Percentiles rank a stretch among this genome's conserved stretches.
These are phyloP conservation scores for Blastobotrys mokoenaii DNA, from an alignment of 805 yeast genomes.

Conservation along the genomic window DNA sequence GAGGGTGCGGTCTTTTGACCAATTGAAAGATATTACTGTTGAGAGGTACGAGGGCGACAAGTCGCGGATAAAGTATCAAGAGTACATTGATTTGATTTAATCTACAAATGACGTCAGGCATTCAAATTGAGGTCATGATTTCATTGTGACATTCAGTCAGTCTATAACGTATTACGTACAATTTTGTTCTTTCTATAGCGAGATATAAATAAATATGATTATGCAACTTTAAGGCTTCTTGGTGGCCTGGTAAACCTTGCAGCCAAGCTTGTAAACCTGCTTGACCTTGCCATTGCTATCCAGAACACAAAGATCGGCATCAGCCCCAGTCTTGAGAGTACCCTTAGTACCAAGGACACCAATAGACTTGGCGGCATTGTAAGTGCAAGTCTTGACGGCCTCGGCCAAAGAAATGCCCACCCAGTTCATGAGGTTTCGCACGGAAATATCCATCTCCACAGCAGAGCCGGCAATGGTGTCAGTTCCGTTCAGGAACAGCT, in stretches of 20 bases:
- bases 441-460: constrained; percentile 43
- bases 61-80: constrained; percentile 33
- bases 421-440: constrained; percentile 45
- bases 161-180: not conserved
- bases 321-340: constrained; percentile 42
- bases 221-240: constrained; percentile 1
- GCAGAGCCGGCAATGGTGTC: constrained; percentile 56
- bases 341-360: constrained; percentile 40
- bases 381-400: constrained; percentile 50
- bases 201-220: constrained; percentile 1
- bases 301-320: constrained; percentile 47
- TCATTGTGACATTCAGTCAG: not conserved
- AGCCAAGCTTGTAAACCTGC: constrained; percentile 45
- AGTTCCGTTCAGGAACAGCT: constrained; percentile 43
- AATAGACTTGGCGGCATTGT: constrained; percentile 44
- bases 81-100: constrained; percentile 26
- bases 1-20: not conserved
- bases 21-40: constrained; percentile 33
- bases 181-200: constrained; percentile 1
- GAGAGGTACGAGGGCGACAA: constrained; percentile 52
- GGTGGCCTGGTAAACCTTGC: constrained; percentile 23
- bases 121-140: too few species aligned
- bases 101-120: not conserved
- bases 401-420: constrained; percentile 38
- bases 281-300: constrained; percentile 37